Conservation (phyloP, 495 filamentous ascomycete species). For the Aspergillus asperescens region DNA sequence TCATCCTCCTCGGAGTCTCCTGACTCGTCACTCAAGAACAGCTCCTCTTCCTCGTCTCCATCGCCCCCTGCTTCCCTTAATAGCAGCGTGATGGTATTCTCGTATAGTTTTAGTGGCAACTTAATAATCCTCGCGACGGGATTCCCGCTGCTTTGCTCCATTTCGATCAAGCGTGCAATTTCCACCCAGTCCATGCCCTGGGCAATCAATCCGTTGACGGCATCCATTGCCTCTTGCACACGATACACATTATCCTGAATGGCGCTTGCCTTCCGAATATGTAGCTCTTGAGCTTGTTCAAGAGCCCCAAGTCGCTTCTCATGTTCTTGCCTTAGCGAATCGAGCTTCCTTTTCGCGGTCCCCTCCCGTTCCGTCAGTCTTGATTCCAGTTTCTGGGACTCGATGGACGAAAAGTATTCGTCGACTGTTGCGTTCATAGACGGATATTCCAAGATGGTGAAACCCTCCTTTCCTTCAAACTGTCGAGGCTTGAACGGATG, state of each 20-base stretch:
- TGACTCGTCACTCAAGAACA: constrained; percentile 56
- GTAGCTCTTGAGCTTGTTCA: constrained; percentile 70
- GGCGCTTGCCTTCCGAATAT: constrained; percentile 81
- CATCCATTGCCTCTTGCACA: constrained; percentile 85
- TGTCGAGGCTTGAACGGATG: constrained; percentile 88
- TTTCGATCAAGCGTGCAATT: constrained; percentile 78
- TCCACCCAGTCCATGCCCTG: constrained; percentile 98
- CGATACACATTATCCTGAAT: constrained; percentile 84
- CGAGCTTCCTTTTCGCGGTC: constrained; percentile 73
- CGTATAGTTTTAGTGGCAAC: constrained; percentile 78
- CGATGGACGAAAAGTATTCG: constrained; percentile 93
- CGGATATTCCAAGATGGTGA: constrained; percentile 66
- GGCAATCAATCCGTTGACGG: constrained; percentile 79
- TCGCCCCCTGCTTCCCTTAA: constrained; percentile 65
- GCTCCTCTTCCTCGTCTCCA: constrained; percentile 46
- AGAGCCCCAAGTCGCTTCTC: constrained; percentile 75
- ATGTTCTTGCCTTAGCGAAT: constrained; percentile 75
- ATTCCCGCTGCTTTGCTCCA: constrained; percentile 74
- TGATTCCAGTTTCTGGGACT: constrained; percentile 87
- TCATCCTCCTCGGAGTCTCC: constrained; percentile 56
- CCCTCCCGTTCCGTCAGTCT: constrained; percentile 74
- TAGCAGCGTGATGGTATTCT: constrained; percentile 79
- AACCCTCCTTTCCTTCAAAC: constrained; percentile 60
- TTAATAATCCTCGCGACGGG: constrained; percentile 84
- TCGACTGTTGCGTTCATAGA: constrained; percentile 91